These are phyloP conservation scores for Talaromyces sp. DNA, from an alignment of 2,329 filamentous ascomycete genomes.

Conservation along the genomic window DNA sequence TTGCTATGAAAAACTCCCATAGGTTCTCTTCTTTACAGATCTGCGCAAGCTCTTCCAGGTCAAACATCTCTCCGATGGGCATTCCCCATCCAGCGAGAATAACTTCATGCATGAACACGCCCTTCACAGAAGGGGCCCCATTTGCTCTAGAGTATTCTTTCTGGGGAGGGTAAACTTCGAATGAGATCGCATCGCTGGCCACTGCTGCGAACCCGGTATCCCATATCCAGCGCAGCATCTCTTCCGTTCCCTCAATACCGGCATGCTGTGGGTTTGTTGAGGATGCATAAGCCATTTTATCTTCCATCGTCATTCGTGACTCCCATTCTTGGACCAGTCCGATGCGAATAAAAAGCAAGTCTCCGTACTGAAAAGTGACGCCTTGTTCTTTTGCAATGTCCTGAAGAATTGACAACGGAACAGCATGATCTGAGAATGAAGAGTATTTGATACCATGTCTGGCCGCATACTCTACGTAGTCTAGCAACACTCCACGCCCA, in stretches of 20 bases:
- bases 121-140: conserved; percentile 12
- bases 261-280: conserved; percentile 39
- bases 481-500: conserved; percentile 13
- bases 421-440: not conserved
- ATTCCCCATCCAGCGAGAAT: conserved; percentile 50
- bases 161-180: conserved; percentile 40
- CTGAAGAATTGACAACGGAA: not conserved
- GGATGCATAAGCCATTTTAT: conserved; percentile 26
- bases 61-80: conserved; percentile 44
- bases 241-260: conserved; percentile 47
- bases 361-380: not conserved
- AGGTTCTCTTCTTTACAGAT: conserved; percentile 32
- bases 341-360: not conserved
- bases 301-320: conserved; percentile 28
- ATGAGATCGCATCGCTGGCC: conserved; percentile 52
- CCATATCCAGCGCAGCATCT: conserved; percentile 54
- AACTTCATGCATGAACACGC: conserved; percentile 43
- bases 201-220: conserved; percentile 53
- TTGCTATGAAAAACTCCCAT: conserved; percentile 49
- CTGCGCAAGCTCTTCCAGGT: conserved; percentile 39
- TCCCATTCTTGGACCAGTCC: conserved; percentile 32
- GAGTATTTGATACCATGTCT: not conserved
- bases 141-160: not conserved
- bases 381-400: not conserved
- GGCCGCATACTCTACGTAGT: not conserved